Percentiles rank a stretch among this genome's conserved stretches.
These are phyloP conservation scores for Arxiozyma heterogenica DNA, from an alignment of 1,139 yeast species.

Conservation along the genomic window DNA sequence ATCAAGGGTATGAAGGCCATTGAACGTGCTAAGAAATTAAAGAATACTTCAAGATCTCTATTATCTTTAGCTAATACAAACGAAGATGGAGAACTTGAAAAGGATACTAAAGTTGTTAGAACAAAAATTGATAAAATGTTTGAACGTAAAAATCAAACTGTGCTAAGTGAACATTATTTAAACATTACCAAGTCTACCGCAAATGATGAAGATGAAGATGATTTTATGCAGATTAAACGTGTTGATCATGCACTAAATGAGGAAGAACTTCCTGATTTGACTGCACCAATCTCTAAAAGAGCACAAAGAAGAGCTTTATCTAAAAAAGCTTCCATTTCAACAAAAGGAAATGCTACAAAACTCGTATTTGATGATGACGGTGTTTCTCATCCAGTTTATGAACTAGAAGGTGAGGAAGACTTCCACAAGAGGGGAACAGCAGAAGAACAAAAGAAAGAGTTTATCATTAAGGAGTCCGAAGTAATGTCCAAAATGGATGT, in stretches of 20 bases:
- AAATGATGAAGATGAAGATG: slow-evolving; percentile 56
- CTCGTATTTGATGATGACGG: slow-evolving; percentile 92
- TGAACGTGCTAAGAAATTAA: slow-evolving; percentile 53
- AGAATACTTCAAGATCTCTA: slow-evolving; percentile 72
- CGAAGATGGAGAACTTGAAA: slow-evolving; percentile 54
- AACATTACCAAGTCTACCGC: slow-evolving; percentile 46
- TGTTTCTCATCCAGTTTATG: slow-evolving; percentile 79
- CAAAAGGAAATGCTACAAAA: slow-evolving; percentile 65
- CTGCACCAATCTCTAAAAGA: slow-evolving; percentile 67
- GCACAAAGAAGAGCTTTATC: slow-evolving; percentile 83
- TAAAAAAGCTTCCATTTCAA: slow-evolving; percentile 63
- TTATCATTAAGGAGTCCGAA: slow-evolving; percentile 55
- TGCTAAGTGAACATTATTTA: slow-evolving; percentile 78
- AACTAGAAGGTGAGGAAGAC: slow-evolving; percentile 81
- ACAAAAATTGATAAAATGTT: slow-evolving; percentile 95
- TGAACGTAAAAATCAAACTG: slow-evolving; percentile 88
- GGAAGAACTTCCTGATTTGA: slow-evolving; percentile 53
- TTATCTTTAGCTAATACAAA: slow-evolving; percentile 48
- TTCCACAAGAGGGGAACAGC: slow-evolving; percentile 75
- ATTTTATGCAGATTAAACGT: slow-evolving; percentile 73
- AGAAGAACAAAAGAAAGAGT: slow-evolving; percentile 54
- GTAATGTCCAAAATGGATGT: slow-evolving; percentile 64
- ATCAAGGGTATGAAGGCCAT: slow-evolving; percentile 43
- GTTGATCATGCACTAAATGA: slow-evolving; percentile 61
- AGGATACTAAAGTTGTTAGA: slow-evolving; percentile 44